Evolutionary conservation across 257 asterid species (phyloP).

Genomic region (Solanum pimpinellifolium): DNA sequence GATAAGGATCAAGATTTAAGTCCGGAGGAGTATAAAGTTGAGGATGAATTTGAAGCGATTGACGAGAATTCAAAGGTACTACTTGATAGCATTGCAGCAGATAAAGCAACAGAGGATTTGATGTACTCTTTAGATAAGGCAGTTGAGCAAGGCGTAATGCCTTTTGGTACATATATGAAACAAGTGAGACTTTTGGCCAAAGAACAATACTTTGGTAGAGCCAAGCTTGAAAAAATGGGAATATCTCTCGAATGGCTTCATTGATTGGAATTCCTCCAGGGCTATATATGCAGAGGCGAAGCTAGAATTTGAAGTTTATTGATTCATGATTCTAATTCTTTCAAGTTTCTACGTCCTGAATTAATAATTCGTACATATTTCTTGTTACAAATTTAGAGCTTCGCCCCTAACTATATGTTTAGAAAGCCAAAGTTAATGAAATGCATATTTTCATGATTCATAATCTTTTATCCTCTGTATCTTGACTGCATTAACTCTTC

Average conservation of each 20-base stretch:
- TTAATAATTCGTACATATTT: neutral
- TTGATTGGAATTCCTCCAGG: neutral
- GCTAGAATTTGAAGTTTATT: neutral
- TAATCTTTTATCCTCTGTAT: neutral
- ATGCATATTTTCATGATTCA: neutral
- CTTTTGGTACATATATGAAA: constrained; percentile 25
- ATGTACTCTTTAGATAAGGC: constrained; percentile 29
- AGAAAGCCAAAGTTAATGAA: neutral
- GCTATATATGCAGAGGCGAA: neutral
- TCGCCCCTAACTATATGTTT: neutral
- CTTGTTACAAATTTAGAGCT: neutral
- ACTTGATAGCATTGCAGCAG: constrained; percentile 25
- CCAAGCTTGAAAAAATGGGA: neutral
- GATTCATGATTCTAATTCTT: neutral
- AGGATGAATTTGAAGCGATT: constrained; percentile 38
- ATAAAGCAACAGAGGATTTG: constrained; percentile 39
- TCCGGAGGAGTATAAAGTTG: neutral
- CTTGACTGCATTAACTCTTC: neutral
- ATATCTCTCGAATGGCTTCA: neutral
- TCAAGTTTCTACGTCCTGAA: neutral
- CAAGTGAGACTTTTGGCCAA: constrained; percentile 47
- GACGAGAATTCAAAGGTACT: constrained; percentile 19
- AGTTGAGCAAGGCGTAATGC: constrained; percentile 15
- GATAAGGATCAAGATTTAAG: constrained; percentile 8
- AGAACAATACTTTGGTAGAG: constrained; percentile 31